These are phyloP conservation scores for Chenopodium formosanum DNA, from an alignment of 148 eudicot genomes.

Conservation along the genomic window DNA sequence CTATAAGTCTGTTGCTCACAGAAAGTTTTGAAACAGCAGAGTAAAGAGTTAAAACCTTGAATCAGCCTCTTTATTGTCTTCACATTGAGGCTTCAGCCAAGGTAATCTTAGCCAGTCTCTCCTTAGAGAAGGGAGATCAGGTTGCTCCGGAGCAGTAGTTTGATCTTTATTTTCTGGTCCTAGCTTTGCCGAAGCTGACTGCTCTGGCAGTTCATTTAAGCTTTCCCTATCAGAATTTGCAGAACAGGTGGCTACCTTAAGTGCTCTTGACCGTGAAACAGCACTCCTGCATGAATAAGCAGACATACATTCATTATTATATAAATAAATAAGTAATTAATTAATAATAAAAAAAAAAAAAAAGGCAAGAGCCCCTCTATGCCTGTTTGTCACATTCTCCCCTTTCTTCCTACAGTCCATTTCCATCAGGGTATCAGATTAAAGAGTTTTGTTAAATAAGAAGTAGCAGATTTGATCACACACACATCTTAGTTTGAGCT, in stretches of 20 bases:
- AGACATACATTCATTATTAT: neutral
- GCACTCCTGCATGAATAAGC: conserved; percentile 68
- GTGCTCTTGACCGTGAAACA: conserved; percentile 66
- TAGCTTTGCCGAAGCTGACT: conserved; percentile 33
- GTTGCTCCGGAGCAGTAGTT: conserved; percentile 30
- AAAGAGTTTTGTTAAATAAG: neutral
- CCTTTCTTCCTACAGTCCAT: neutral
- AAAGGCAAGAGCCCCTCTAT: neutral
- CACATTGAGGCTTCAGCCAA: conserved; percentile 47
- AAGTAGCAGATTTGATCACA: neutral
- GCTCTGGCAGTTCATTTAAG: conserved; percentile 33
- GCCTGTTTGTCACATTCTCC: too few species aligned
- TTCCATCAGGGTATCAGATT: neutral
- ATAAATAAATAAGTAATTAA: too few species aligned
- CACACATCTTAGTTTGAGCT: neutral
- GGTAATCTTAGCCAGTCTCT: conserved; percentile 72
- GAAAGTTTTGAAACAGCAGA: neutral
- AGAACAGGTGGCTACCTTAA: conserved; percentile 30
- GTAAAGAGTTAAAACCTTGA: conserved; percentile 38
- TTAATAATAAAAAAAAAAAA: neutral
- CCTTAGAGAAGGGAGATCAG: conserved; percentile 53
- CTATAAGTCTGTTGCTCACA: neutral
- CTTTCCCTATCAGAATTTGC: conserved; percentile 33
- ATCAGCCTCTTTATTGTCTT: conserved; percentile 33
- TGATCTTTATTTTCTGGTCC: conserved; percentile 33